Percentiles rank a stretch among this genome's conserved stretches.
Conservation (phyloP, 345 rosid genomes). For the Lenwebbia sp. region DNA sequence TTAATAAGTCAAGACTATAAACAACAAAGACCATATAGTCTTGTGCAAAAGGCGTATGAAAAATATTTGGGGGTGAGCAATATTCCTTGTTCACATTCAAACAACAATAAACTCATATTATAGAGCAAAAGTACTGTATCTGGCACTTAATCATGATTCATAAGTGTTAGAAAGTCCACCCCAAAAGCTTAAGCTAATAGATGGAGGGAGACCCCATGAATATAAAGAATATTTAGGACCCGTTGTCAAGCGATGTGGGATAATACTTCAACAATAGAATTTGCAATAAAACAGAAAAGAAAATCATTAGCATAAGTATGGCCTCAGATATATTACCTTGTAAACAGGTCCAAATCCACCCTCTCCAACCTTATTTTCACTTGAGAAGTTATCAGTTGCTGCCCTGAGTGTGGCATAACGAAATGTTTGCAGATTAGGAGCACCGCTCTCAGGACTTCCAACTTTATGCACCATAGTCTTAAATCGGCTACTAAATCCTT, state of each 20-base stretch:
- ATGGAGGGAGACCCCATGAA: too few relatives aligned
- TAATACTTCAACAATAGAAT: background rate
- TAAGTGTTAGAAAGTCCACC: too few relatives aligned
- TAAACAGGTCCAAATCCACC: conserved; percentile 46
- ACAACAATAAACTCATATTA: background rate
- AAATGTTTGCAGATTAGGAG: conserved; percentile 11
- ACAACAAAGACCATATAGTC: background rate
- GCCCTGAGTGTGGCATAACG: conserved; percentile 7
- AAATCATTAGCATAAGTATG: background rate
- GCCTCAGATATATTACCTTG: conserved; percentile 4
- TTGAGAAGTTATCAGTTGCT: conserved; percentile 26
- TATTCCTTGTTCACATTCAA: background rate
- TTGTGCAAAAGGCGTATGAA: background rate
- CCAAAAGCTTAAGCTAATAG: too few relatives aligned
- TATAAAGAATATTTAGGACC: too few relatives aligned
- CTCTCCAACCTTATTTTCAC: conserved; percentile 26
- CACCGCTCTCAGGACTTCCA: conserved; percentile 2
- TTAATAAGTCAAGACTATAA: background rate
- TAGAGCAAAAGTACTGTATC: background rate
- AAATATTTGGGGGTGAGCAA: background rate
- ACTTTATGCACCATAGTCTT: background rate
- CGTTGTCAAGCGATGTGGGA: too few relatives aligned
- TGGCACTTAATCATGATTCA: background rate
- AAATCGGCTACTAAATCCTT: background rate
- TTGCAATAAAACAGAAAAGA: background rate